Percentiles rank a stretch among this genome's conserved stretches.
Conservation (phyloP, 805 yeast species). For the Barnettozyma wickerhamii region DNA sequence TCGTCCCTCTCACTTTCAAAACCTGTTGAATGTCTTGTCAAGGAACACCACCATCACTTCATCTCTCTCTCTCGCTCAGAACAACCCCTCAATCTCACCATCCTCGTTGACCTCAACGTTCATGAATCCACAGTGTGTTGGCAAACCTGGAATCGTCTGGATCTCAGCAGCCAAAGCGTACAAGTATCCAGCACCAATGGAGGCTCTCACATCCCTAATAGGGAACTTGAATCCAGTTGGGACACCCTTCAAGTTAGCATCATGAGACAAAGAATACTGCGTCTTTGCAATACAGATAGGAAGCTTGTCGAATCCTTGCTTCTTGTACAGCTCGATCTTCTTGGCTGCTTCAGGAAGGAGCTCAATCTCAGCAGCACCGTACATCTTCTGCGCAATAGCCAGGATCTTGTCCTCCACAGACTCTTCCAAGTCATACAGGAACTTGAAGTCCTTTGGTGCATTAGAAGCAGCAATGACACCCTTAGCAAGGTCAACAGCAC, state of each 20-base stretch:
- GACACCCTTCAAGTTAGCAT: slow-evolving; percentile 77
- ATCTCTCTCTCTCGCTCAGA: slow-evolving; percentile 33
- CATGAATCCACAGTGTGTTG: slow-evolving; percentile 85
- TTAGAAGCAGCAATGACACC: slow-evolving; percentile 74
- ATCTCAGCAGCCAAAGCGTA: slow-evolving; percentile 84
- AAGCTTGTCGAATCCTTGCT: slow-evolving; percentile 71
- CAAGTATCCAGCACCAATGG: slow-evolving; percentile 80
- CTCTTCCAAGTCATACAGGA: slow-evolving; percentile 65
- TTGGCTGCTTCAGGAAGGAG: slow-evolving; percentile 74
- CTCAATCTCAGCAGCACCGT: slow-evolving; percentile 86
- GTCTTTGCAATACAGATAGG: slow-evolving; percentile 87
- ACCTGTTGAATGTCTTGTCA: background rate
- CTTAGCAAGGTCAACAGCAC: slow-evolving; percentile 80
- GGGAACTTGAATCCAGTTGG: slow-evolving; percentile 80
- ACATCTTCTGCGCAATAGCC: slow-evolving; percentile 81
- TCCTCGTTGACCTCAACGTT: slow-evolving; percentile 76
- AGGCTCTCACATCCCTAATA: slow-evolving; percentile 72
- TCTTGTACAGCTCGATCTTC: slow-evolving; percentile 64
- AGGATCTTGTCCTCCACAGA: slow-evolving; percentile 77
- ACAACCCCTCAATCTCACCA: slow-evolving; percentile 83
- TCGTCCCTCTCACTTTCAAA: too few relatives aligned
- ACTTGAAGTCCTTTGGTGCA: slow-evolving; percentile 45
- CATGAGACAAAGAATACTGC: slow-evolving; percentile 80
- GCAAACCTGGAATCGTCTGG: slow-evolving; percentile 82
- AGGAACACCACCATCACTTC: too few relatives aligned